phyloP scores from a whole-genome alignment of 78 protist species.

The Monocercomonoides exilis region DNA sequence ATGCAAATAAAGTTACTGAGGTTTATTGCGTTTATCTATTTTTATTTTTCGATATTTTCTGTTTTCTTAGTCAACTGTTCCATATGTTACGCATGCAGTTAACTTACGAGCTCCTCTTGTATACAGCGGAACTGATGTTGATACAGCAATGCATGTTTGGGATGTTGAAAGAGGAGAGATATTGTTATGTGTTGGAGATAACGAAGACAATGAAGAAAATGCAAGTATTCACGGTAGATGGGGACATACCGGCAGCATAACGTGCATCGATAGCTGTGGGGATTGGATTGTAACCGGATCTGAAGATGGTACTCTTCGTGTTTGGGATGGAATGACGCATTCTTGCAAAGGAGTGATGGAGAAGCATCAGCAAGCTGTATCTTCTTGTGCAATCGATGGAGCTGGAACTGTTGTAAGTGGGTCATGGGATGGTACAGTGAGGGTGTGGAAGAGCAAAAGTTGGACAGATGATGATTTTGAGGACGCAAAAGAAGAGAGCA shows the following conservation, averaged over 20 bases:
- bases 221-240: no score
- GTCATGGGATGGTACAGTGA: not conserved
- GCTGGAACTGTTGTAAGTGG: not conserved
- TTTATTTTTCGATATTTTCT: no score
- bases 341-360: not conserved
- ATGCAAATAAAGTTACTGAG: no score
- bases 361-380: not conserved
- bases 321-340: not conserved
- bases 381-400: not conserved
- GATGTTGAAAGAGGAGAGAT: not conserved
- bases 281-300: not conserved
- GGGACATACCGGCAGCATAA: not conserved
- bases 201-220: no score
- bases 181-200: not conserved
- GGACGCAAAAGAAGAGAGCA: no score
- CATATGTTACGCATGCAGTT: not conserved
- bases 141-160: not conserved
- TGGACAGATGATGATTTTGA: no score
- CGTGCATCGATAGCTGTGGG: not conserved
- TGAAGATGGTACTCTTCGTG: not conserved
- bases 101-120: not conserved
- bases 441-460: not conserved
- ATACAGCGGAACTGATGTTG: not conserved
- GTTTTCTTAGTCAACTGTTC: no score
- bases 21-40: no score